These are phyloP conservation scores for Elaeagnus macrophylla DNA, from an alignment of 306 rosid genomes.

Conservation along the genomic window DNA sequence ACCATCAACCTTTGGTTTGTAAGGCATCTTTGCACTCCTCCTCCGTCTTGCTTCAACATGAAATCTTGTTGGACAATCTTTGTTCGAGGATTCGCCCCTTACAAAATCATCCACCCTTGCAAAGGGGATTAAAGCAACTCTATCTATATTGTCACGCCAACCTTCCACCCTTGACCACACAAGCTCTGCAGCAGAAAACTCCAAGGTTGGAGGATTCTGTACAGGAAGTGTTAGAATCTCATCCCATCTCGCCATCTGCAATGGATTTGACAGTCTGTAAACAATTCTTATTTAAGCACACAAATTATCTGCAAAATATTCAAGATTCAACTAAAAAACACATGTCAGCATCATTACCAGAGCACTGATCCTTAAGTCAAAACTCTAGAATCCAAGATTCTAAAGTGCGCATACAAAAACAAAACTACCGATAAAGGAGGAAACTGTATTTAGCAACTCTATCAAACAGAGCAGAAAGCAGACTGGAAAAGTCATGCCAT, in stretches of 20 bases:
- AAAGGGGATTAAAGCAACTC: constrained; percentile 76
- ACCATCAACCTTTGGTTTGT: constrained; percentile 87
- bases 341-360: too few relatives aligned
- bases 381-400: too few relatives aligned
- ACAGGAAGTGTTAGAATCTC: constrained; percentile 84
- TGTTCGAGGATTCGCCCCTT: constrained; percentile 70
- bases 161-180: constrained; percentile 94
- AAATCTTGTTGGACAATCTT: constrained; percentile 79
- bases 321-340: too few relatives aligned
- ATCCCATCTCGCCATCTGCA: constrained; percentile 86
- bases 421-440: too few relatives aligned
- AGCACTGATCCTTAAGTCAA: too few relatives aligned
- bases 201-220: constrained; percentile 81
- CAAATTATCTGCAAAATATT: background rate
- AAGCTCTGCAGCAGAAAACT: constrained; percentile 58
- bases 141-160: constrained; percentile 73
- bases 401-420: too few relatives aligned
- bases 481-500: too few relatives aligned
- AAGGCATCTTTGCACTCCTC: constrained; percentile 36
- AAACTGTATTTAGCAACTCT: too few relatives aligned
- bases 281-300: background rate
- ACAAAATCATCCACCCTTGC: constrained; percentile 86
- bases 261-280: constrained; percentile 3
- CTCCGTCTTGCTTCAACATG: constrained; percentile 82
- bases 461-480: too few relatives aligned